Base-by-base conservation (phyloP, 495 filamentous ascomycete genomes). In the Podospora fimiseda region DNA sequence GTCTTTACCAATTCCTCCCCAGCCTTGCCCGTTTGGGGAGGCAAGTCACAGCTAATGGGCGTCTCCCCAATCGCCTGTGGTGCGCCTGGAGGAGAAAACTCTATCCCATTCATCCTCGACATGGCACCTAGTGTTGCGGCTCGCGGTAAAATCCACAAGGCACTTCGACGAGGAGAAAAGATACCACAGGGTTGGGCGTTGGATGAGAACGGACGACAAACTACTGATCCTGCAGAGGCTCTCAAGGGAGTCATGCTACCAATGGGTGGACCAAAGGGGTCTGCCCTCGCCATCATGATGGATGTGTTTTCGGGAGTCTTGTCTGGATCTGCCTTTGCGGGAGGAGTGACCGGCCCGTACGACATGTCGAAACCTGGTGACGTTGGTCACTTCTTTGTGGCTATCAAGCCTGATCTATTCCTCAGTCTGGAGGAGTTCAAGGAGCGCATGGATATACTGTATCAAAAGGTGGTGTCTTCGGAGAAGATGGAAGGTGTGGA, bases 1-100 rank as follows among this genome's bases (percentile, higher is more conserved):
- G 86, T 89, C 3, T 91, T 91, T 57, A 91, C 87, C 24, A 91
- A 90, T 66, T 84, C 80, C 9, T 85, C 80, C 16, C 85, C 86
- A 0, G 87, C 86, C 23, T 67, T 91, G 43, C 86, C 87, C 0
- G 82, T 79, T 2, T 91, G 83, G 79, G 87, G 87, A 16, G 85
- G 84, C 16, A 73, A 68, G 58, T 66, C 71, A 27, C 85, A 84
- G 64, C 65, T 89, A 11, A 75, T 91, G 74, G 87, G 87, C 5
- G 85, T 90, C 4, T 80, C 75, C n/a, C 87, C 87, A 0, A 85
- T 91, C 56, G 87, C 87, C 0, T 86, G 83, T 58, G 87, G 87
- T 8, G 85, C 86, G 0, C 87, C 87, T 0, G 79, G 79, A 4
- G 70, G 70, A 0, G 40, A 62, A 5, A 43, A 44, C 5, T 61